Percentiles rank a stretch among this genome's conserved stretches.
These are phyloP conservation scores for Phytophthora uliginosa DNA, from an alignment of 352 stramenopile genomes.

Conservation along the genomic window DNA sequence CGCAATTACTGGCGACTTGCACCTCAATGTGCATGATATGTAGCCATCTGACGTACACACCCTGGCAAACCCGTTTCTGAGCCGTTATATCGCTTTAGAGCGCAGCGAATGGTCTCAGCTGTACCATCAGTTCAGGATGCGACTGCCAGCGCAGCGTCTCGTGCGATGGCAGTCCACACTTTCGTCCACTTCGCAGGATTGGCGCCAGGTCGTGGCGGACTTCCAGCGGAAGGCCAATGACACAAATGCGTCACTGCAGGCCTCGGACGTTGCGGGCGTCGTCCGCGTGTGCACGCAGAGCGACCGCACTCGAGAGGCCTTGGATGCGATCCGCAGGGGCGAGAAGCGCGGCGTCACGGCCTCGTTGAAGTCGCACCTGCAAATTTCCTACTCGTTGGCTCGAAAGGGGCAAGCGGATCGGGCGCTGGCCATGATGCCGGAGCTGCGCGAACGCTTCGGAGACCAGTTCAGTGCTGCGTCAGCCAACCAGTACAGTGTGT, in stretches of 20 bases:
- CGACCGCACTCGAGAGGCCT: constrained; percentile 62
- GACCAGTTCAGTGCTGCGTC: constrained; percentile 28
- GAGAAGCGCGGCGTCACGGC: constrained; percentile 50
- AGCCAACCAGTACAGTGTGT: constrained; percentile 29
- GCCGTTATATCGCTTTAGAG: constrained; percentile 30
- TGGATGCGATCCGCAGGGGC: constrained; percentile 50
- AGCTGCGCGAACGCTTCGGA: constrained; percentile 34
- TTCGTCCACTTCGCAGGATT: constrained; percentile 32
- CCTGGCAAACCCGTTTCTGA: constrained; percentile 10
- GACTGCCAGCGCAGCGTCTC: constrained; percentile 16
- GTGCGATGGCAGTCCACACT: constrained; percentile 9
- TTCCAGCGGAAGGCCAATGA: constrained; percentile 54
- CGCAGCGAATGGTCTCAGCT: constrained; percentile 11
- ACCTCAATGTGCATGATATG: constrained; percentile 3
- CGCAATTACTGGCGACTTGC: constrained; percentile 28
- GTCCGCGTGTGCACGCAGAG: constrained; percentile 54
- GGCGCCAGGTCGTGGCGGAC: constrained; percentile 52
- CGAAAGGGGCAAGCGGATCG: constrained; percentile 60
- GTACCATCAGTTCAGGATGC: constrained; percentile 30
- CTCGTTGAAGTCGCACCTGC: constrained; percentile 46
- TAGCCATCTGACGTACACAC: constrained; percentile 28
- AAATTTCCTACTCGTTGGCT: constrained; percentile 58
- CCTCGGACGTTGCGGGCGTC: constrained; percentile 40
- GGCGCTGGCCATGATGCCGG: constrained; percentile 49
- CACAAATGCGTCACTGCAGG: constrained; percentile 12